Conservation (phyloP, 495 filamentous ascomycete genomes). For the Hyaloscypha hepaticicola region DNA sequence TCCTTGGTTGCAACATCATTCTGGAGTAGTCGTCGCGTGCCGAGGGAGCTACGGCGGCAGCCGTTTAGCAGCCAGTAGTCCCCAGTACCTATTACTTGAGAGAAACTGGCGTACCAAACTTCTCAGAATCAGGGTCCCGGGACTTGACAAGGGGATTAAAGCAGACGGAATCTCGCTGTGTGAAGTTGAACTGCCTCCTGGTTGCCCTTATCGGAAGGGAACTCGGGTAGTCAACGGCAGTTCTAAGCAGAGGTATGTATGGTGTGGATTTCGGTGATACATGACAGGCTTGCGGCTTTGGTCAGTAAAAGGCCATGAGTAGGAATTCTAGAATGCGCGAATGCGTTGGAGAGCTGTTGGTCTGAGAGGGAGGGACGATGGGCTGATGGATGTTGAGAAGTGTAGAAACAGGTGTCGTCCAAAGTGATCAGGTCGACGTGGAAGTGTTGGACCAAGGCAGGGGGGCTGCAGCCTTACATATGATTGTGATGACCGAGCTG, state of each 20-base stretch:
- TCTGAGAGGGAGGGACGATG: neutral
- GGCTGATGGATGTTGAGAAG: neutral
- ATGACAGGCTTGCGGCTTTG: slow-evolving; percentile 30
- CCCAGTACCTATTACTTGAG: slow-evolving; percentile 20
- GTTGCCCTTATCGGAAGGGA: slow-evolving; percentile 21
- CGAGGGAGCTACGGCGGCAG: slow-evolving; percentile 11
- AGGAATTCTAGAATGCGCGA: neutral
- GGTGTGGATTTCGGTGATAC: slow-evolving; percentile 31
- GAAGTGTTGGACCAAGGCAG: neutral
- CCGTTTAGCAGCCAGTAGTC: neutral
- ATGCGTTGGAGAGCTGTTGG: neutral
- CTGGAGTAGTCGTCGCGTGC: slow-evolving; percentile 9
- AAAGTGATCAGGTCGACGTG: neutral
- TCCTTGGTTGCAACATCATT: slow-evolving; percentile 22
- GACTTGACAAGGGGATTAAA: neutral
- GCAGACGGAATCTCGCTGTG: neutral
- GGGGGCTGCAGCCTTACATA: neutral
- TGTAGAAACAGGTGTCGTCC: neutral
- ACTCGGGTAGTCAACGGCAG: slow-evolving; percentile 27
- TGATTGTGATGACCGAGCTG: neutral
- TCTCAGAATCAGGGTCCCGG: neutral
- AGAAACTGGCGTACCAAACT: slow-evolving; percentile 8
- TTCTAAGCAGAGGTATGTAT: slow-evolving; percentile 33
- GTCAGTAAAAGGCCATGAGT: slow-evolving; percentile 11
- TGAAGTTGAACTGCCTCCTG: neutral